Percentiles rank a stretch among this genome's conserved stretches.
Conservation (phyloP, 83 land plant species). For the Picea mariana region DNA sequence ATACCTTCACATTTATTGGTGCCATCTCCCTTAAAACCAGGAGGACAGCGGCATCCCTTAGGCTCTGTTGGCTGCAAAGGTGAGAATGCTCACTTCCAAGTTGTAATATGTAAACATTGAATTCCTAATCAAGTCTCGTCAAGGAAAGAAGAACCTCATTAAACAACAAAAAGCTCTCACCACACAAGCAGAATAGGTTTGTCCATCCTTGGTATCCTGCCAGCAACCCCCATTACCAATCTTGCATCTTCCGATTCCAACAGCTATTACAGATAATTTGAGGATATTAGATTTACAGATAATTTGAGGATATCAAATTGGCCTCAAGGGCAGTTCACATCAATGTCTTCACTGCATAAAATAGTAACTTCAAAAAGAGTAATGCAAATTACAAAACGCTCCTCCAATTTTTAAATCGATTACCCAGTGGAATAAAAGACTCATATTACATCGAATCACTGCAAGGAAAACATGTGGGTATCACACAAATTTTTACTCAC, state of each 20-base stretch:
- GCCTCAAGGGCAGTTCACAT: background rate
- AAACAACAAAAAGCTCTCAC: conserved; percentile 32
- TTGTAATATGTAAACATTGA: background rate
- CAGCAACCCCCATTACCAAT: conserved; percentile 91
- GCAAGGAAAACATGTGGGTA: too few species aligned
- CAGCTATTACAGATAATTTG: conserved; percentile 40
- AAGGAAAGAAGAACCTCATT: background rate
- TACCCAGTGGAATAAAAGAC: too few species aligned
- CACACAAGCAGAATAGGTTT: conserved; percentile 74
- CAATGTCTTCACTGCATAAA: background rate
- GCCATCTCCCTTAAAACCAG: conserved; percentile 85
- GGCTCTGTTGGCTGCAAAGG: conserved; percentile 40
- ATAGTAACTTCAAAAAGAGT: background rate
- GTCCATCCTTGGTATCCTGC: conserved; percentile 60
- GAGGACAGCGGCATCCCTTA: conserved; percentile 76
- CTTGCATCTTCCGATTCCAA: conserved; percentile 82
- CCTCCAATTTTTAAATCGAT: too few species aligned
- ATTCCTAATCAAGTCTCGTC: background rate
- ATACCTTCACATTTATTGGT: conserved; percentile 73
- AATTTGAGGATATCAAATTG: background rate
- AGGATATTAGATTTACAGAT: background rate
- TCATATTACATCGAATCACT: too few species aligned
- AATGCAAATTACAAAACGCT: too few species aligned
- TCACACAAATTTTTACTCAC: too few species aligned
- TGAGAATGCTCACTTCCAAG: background rate